These are phyloP conservation scores for Nannochloris sp. DNA, from an alignment of 139 green algal genomes.

Conservation along the genomic window DNA sequence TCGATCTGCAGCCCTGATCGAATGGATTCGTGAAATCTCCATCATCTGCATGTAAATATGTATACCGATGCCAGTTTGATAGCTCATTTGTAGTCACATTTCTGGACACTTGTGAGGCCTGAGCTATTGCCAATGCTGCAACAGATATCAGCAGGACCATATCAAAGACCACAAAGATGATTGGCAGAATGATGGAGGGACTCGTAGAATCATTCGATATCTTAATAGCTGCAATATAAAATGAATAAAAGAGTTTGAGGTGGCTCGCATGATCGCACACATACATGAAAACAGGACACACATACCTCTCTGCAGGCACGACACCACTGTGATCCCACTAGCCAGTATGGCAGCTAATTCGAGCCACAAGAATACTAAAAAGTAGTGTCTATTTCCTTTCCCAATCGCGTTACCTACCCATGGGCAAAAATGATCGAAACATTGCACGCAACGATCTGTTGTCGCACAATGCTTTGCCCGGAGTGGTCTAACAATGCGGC, in stretches of 20 bases:
- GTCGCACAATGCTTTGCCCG: conserved; percentile 85
- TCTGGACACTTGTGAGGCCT: conserved; percentile 58
- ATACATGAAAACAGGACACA: not conserved
- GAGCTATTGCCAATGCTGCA: conserved; percentile 61
- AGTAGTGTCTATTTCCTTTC: conserved; percentile 73
- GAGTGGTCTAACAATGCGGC: conserved; percentile 82
- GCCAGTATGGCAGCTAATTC: conserved; percentile 65
- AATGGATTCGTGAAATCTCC: conserved; percentile 83
- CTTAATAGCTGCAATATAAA: conserved; percentile 1
- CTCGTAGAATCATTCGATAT: not conserved
- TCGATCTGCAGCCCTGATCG: conserved; percentile 56
- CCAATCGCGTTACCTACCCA: conserved; percentile 88
- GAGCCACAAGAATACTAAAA: conserved; percentile 80
- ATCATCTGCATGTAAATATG: conserved; percentile 60
- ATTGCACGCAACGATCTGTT: conserved; percentile 76
- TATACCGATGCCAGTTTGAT: conserved; percentile 85
- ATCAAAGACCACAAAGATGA: conserved; percentile 73
- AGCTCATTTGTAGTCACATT: conserved; percentile 98
- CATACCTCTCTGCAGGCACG: conserved; percentile 15
- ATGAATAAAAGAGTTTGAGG: conserved; percentile 1
- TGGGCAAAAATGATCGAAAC: conserved; percentile 97
- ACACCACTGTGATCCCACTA: conserved; percentile 33
- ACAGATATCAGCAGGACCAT: conserved; percentile 74
- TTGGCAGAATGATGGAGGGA: conserved; percentile 6
- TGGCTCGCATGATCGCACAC: not conserved